phyloP scores from a whole-genome alignment of 2,329 filamentous ascomycete species.

The Fusarium sp. region DNA sequence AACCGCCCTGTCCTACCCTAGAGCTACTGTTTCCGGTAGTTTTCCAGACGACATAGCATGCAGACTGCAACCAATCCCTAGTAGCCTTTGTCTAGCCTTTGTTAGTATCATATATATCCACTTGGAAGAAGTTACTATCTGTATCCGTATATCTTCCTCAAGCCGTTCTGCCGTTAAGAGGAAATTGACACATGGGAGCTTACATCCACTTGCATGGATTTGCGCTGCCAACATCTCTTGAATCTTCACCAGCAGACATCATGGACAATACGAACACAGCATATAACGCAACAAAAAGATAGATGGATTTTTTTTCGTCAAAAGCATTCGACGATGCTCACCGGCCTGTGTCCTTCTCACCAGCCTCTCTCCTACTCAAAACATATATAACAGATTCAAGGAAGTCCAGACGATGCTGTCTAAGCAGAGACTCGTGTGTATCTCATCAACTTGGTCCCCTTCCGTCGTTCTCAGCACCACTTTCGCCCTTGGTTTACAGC shows the following conservation, averaged over 20 bases:
- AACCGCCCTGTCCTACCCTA: neutral
- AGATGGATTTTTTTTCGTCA: constrained; percentile 20
- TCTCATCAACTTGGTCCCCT: constrained; percentile 11
- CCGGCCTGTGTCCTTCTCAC: constrained; percentile 21
- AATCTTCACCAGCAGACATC: neutral
- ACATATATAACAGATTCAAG: constrained; percentile 29
- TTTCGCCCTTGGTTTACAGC: neutral
- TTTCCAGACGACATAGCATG: neutral
- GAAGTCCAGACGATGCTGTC: constrained; percentile 25
- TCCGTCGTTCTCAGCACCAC: neutral
- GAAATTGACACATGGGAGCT: neutral
- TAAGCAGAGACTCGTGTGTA: constrained; percentile 18
- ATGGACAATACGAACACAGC: neutral
- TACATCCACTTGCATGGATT: neutral
- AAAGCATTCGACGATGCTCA: constrained; percentile 29
- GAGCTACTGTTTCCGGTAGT: neutral
- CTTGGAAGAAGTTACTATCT: neutral
- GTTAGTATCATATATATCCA: neutral
- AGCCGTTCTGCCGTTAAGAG: neutral
- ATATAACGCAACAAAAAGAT: constrained; percentile 22
- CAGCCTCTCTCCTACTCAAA: constrained; percentile 25
- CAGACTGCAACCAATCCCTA: neutral
- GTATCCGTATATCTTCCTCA: too few species aligned
- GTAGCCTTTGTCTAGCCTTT: neutral
- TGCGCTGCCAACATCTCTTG: neutral